Base-by-base conservation (phyloP, 2,329 filamentous ascomycete species). In the Talaromyces sp. region DNA sequence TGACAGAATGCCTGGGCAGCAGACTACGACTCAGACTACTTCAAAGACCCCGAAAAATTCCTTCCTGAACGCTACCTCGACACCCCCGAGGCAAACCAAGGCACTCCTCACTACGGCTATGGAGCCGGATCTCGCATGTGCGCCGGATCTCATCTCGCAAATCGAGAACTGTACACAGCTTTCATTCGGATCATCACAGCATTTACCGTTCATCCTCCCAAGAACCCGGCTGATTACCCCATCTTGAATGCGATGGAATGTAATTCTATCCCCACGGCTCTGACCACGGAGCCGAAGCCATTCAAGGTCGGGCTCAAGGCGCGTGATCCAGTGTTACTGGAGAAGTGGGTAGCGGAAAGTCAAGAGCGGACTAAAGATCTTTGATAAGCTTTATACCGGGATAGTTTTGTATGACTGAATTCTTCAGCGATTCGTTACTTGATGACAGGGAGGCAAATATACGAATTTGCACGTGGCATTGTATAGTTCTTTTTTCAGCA, bases 31-130 rank as follows among this genome's bases (percentile, higher is more conserved):
- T 81, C 83, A 5, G 75, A 78, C 0, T 89, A 91, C 73, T 93
- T 91, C 80, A 85, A 87, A 68, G 74, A 86, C 33, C 85, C 90
- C 0, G 68, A 83, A 33, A 77, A 80, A 7, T 92, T 93, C 74
- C 80, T 86, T n/a, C 88, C 90, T 0, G 89, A 92, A 68, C 85
- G 90, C 31, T 93, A 89, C 72, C 79, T 93, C 11, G 75, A 87
- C 61, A 80, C 82, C 50, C 78, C 69, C 25, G 84, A 80, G 58
- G 60, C 41, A 19, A 77, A 76, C 3, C 73, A 78, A 0, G 86
- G 86, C 8, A 87, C 86, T 1, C 85, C 84, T 0, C 87, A 89
- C 70, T 88, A 86, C 70, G 85, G 79, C 10, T 89, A 87, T 67
- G 87, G 87, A 2, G 86, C 87, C 0, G 87, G 87, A 1, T 85